Percentiles rank a stretch among this genome's conserved stretches.
Evolutionary conservation across 768 basidiomycete genomes (phyloP).

Genomic region (Leucosporidium yakuticum): DNA sequence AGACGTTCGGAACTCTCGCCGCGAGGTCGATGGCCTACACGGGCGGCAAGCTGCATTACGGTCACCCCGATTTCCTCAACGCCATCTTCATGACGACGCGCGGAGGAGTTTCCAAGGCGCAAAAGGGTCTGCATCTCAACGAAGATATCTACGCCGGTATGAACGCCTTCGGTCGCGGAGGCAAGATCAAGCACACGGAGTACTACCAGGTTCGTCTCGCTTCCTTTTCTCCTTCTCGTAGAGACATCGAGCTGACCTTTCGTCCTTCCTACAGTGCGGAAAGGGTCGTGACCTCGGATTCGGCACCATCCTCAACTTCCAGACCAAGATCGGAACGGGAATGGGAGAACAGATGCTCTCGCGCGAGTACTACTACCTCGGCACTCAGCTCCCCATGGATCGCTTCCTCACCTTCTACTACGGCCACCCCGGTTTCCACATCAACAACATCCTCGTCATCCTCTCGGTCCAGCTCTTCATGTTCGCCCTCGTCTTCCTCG

Average conservation of each 20-base stretch:
- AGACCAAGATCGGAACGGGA: conserved; percentile 99
- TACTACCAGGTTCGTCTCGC: conserved; percentile 70
- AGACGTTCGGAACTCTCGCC: conserved; percentile 97
- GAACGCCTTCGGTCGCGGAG: conserved; percentile 95
- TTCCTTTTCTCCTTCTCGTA: not conserved
- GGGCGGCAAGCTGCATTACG: conserved; percentile 96
- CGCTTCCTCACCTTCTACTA: conserved; percentile 99
- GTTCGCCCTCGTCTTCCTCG: conserved; percentile 88
- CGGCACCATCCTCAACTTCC: conserved; percentile 98
- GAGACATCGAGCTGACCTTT: not conserved
- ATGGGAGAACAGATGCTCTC: conserved; percentile 99
- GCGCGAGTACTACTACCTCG: conserved; percentile 96
- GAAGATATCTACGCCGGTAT: conserved; percentile 99
- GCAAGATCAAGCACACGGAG: conserved; percentile 96
- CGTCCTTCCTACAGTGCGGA: conserved; percentile 54
- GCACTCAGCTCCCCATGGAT: conserved; percentile 95
- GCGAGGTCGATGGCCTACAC: conserved; percentile 95
- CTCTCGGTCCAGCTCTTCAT: conserved; percentile 93
- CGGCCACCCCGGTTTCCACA: conserved; percentile 96
- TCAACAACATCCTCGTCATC: conserved; percentile 99
- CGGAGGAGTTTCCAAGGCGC: conserved; percentile 96
- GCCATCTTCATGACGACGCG: conserved; percentile 96
- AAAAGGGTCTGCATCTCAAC: conserved; percentile 97
- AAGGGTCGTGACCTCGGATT: conserved; percentile 98
- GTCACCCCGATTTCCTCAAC: conserved; percentile 98